Conservation (phyloP, 805 yeast genomes). For the Candida caryicola region DNA sequence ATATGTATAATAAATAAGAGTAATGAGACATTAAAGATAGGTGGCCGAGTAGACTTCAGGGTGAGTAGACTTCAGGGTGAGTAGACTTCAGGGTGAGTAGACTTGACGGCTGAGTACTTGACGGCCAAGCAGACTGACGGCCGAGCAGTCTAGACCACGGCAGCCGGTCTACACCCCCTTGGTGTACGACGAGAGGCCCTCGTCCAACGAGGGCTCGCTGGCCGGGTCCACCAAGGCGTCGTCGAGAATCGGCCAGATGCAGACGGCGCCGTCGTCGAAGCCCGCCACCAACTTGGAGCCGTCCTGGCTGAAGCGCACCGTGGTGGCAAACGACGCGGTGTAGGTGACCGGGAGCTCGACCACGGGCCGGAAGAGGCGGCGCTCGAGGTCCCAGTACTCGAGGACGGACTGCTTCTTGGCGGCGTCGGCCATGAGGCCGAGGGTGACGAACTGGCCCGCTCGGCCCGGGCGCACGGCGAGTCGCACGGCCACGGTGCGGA, state of each 20-base stretch:
- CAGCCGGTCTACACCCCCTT: not conserved
- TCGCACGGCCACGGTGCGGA: slow-evolving; percentile 17
- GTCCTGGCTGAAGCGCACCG: slow-evolving; percentile 13
- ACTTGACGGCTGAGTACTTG: too few relatives aligned
- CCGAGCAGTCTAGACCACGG: not conserved
- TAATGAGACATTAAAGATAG: not conserved
- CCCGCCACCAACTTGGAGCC: slow-evolving; percentile 23
- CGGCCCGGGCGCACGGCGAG: slow-evolving; percentile 17
- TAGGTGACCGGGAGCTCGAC: slow-evolving; percentile 9
- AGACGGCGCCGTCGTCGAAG: slow-evolving; percentile 17
- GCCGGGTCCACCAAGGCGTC: slow-evolving; percentile 2
- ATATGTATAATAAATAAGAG: slow-evolving; percentile 1
- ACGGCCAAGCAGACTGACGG: not conserved
- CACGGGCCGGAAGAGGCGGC: slow-evolving; percentile 17
- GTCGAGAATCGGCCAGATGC: slow-evolving; percentile 6
- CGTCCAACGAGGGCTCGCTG: slow-evolving; percentile 4
- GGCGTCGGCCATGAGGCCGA: slow-evolving; percentile 16
- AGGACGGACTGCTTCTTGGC: slow-evolving; percentile 11
- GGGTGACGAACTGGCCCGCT: slow-evolving; percentile 24
- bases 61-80: too few relatives aligned
- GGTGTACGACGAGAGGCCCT: slow-evolving; percentile 7
- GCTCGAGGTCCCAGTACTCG: slow-evolving; percentile 31
- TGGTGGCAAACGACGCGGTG: slow-evolving; percentile 6
- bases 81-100: too few relatives aligned
- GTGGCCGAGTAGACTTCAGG: too few relatives aligned